Percentiles rank a stretch among this genome's conserved stretches.
phyloP scores from a whole-genome alignment of 257 asterid genomes.

The Mitragyna speciosa region DNA sequence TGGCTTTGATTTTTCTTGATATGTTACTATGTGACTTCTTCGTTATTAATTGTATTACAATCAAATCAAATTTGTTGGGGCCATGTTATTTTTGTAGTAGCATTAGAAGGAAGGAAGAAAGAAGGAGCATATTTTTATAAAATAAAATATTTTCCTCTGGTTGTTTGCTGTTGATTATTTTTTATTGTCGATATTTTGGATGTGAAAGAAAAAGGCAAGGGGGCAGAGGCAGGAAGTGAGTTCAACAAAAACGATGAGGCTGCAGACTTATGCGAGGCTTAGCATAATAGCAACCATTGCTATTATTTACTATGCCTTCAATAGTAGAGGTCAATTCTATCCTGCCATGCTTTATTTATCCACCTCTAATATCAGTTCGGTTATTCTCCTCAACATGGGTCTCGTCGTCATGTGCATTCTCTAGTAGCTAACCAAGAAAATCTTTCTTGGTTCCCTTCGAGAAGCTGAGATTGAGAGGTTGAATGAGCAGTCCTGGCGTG shows the following conservation, averaged over 20 bases:
- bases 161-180: no score
- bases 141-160: no score
- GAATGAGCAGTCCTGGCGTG: slow-evolving; percentile 97
- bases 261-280: slow-evolving; percentile 79
- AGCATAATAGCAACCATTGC: slow-evolving; percentile 70
- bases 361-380: slow-evolving; percentile 88
- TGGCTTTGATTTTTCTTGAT: no score
- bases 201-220: no score
- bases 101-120: no score
- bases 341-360: slow-evolving; percentile 92
- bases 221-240: no score
- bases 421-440: slow-evolving; percentile 91
- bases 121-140: no score
- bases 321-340: slow-evolving; percentile 85
- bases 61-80: no score
- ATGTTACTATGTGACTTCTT: no score
- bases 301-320: slow-evolving; percentile 77
- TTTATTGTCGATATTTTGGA: no score
- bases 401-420: slow-evolving; percentile 78
- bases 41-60: no score
- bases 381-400: slow-evolving; percentile 82
- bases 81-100: no score
- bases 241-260: slow-evolving; percentile 70
- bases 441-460: slow-evolving; percentile 86
- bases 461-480: slow-evolving; percentile 99